Base-by-base conservation (phyloP, 1,284 basidiomycete species). In the Sanghuangporus weigelae region DNA sequence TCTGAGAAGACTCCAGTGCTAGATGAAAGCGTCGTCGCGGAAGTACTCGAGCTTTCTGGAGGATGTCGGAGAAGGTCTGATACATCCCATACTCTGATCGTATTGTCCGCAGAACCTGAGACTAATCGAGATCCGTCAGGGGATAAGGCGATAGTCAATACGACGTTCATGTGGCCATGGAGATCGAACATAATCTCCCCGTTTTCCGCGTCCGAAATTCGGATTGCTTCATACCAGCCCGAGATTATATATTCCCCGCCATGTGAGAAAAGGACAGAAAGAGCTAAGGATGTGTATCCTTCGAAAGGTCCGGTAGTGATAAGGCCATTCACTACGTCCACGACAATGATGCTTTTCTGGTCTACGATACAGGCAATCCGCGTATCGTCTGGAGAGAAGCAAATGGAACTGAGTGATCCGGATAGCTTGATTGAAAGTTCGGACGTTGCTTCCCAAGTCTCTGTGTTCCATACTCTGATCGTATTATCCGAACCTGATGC, bases 171-270 rank as follows among this genome's bases (percentile, higher is more conserved):
- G 19, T 49, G 48, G 8, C 48, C 48, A 2, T 49, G 2, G 19
- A 49, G 21, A 49, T 8, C 19, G 12, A 8, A 16, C 3, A 49
- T 23, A 23, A 2, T 23, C 48, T 16, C 12, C 8, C 48, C 48
- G 19, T 10, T n/a, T 8, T 49, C 48, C 48, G 19, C 72, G 64
- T 78, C 75, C 97, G 97, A 99, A 78, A 99, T 96, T 63, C 97
- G 89, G 76, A 99, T 98, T n/a, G 97, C 99, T 80, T 99, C 96
- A 78, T 99, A 97, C 73, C 93, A 95, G 55, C 88, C 86, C 19
- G 95, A 98, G 69, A 99, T 56, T 31, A 67, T 26, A 12, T 31
- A 48, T 23, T 7, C n/a, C 4, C 66, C 66, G 49, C 66, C 59
- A 11, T 58, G 62, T 49, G 64, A 63, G 58, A 63, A 65, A 26